Percentiles rank a stretch among this genome's conserved stretches.
These are phyloP conservation scores for Geotrichum europaeum DNA, from an alignment of 1,139 yeast genomes.

Conservation along the genomic window DNA sequence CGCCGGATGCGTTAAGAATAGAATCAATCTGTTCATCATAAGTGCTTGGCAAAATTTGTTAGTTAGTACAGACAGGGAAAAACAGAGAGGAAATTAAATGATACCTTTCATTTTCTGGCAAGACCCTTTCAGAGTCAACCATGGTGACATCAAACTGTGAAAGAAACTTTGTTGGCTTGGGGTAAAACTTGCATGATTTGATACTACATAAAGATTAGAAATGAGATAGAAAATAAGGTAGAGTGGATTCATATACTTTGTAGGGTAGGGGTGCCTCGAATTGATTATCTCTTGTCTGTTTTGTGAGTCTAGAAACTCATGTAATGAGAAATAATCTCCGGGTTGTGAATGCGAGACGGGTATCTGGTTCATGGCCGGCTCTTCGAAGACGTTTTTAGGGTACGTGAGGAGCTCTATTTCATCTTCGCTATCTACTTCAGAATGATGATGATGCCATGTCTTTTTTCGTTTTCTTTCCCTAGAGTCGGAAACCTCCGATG, in stretches of 20 bases:
- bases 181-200: conserved; percentile 1
- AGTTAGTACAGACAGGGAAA: neutral
- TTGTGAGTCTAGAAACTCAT: no score
- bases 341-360: neutral
- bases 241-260: neutral
- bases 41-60: neutral
- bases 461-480: neutral
- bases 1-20: neutral
- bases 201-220: neutral
- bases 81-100: neutral
- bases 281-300: no score
- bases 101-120: neutral
- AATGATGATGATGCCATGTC: neutral
- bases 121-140: neutral
- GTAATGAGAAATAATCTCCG: neutral
- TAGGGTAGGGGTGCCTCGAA: neutral
- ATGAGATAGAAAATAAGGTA: neutral
- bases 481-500: neutral
- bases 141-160: neutral
- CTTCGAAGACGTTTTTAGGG: neutral
- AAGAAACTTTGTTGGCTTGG: conserved; percentile 2
- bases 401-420: neutral
- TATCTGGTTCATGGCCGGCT: neutral
- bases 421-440: neutral
- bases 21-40: neutral